Evolutionary conservation across 2,329 filamentous ascomycete species (phyloP), one percentile per base, ranked within the genome.

Genomic region (Hypoxylon sp.): DNA sequence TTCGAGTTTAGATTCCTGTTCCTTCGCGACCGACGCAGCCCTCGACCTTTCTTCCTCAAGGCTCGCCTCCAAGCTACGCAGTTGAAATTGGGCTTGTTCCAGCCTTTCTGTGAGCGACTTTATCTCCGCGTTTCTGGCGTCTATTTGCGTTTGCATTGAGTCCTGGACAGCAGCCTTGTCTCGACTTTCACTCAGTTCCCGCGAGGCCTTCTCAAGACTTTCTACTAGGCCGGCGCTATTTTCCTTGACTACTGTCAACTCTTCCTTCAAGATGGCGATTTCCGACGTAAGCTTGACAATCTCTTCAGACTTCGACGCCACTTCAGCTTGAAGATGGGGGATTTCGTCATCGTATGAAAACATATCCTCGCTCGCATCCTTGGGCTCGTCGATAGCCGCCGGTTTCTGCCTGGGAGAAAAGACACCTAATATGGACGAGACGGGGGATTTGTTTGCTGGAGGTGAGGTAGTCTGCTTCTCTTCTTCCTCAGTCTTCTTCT

Each of bases 311-410:
- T 91, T 92, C 61, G 89, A 86, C 54, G 89, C 84, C 2, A 96
- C 78, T 70, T 96, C 91, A 1, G 87, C 84, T 74, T 96, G 91
- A n/a, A 97, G 81, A 57, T 92, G 88, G 2, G 92, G 91, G 12
- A 96, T 84, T 78, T 98, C 95, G 53, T 91, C 90, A 63, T 98
- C 94, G 72, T 94, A 96, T 0, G 94, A 97, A 79, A 97, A 97
- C 79, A 97, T 91, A 51, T 97, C 92, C 69, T 94, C 91, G 25
- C 73, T 75, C 0, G 73, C 70, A 43, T 78, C 81, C 41, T 76
- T 75, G 3, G 79, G 77, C 6, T 78, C 75, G 30, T 78, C 75
- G 6, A 75, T 69, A 48, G 79, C 70, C 29, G 76, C 71, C 4
- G 79, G 68, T 64, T 81, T 82, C 34, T 83, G 80, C 67, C 78